A percentile compares a stretch with the other conserved stretches of the same genome.
phyloP scores from a whole-genome alignment of 2,329 filamentous ascomycete species.

The Coleophoma crateriformis region DNA sequence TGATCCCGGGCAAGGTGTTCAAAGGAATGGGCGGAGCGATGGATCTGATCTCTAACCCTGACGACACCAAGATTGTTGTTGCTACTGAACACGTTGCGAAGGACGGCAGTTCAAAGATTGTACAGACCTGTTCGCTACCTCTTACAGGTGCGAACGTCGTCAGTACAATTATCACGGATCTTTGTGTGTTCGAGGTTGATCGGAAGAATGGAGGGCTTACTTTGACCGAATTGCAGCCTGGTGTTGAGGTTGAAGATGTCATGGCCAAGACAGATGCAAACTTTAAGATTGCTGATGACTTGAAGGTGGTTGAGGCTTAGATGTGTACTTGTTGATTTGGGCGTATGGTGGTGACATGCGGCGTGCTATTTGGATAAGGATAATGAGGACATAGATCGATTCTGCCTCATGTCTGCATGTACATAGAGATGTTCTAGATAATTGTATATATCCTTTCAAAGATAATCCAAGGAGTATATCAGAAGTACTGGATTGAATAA shows the following conservation, averaged over 20 bases:
- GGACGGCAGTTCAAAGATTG: conserved; percentile 61
- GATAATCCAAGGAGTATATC: too few species aligned
- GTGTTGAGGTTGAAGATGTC: conserved; percentile 63
- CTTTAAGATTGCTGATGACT: conserved; percentile 55
- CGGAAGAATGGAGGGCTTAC: conserved; percentile 54
- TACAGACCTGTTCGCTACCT: conserved; percentile 57
- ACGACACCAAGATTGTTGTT: conserved; percentile 67
- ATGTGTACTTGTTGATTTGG: conserved; percentile 4
- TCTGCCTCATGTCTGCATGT: too few species aligned
- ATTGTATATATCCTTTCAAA: too few species aligned
- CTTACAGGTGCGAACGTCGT: conserved; percentile 63
- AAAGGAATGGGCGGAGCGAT: conserved; percentile 84
- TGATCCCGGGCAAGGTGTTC: conserved; percentile 82
- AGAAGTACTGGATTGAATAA: too few species aligned
- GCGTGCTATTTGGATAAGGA: background rate
- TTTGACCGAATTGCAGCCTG: conserved; percentile 65
- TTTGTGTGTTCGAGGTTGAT: conserved; percentile 63
- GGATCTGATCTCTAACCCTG: conserved; percentile 67
- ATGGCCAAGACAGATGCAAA: conserved; percentile 64
- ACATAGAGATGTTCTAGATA: too few species aligned
- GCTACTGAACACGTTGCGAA: conserved; percentile 66
- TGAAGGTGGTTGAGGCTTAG: conserved; percentile 39
- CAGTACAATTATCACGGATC: conserved; percentile 71
- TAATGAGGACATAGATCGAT: too few species aligned
- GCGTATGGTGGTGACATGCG: background rate